A percentile compares a stretch with the other conserved stretches of the same genome.
phyloP scores from a whole-genome alignment of 169 alveolate genomes.

The Plasmodium cynomolgi region DNA sequence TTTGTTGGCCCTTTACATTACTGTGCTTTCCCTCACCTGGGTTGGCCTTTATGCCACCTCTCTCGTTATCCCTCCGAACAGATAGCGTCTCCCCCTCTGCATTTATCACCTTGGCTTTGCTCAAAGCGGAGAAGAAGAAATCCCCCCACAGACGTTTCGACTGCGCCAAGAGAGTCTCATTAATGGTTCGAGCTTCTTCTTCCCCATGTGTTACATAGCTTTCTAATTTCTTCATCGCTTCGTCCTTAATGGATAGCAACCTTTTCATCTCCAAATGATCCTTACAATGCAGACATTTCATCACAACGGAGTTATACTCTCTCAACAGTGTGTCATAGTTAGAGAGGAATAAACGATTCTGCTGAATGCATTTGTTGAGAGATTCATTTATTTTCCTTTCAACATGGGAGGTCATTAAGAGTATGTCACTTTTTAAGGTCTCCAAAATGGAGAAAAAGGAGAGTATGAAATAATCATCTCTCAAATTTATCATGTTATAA shows the following conservation, averaged over 20 bases:
- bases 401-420: not conserved
- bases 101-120: conserved; percentile 24
- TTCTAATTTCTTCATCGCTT: not conserved
- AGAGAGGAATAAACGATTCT: not conserved
- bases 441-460: conserved; percentile 36
- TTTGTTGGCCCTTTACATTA: not conserved
- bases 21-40: not conserved
- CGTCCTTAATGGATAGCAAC: not conserved
- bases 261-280: conserved; percentile 10
- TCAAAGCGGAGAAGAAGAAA: conserved; percentile 21
- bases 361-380: not conserved
- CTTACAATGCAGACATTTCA: conserved; percentile 28
- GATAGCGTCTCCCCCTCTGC: not conserved
- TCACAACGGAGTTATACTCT: conserved; percentile 19
- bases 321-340: not conserved
- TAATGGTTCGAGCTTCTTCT: conserved; percentile 1
- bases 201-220: not conserved
- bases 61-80: not conserved
- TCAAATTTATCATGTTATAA: conserved; percentile 32
- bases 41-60: not conserved
- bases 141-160: not conserved
- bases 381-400: conserved; percentile 9
- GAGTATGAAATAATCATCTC: conserved; percentile 49
- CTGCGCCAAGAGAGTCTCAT: not conserved
- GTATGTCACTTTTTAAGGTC: conserved; percentile 13